Evolutionary conservation across 2,329 filamentous ascomycete species (phyloP), one percentile per base, ranked within the genome.

Genomic region (Pestalotiopsis sp.): DNA sequence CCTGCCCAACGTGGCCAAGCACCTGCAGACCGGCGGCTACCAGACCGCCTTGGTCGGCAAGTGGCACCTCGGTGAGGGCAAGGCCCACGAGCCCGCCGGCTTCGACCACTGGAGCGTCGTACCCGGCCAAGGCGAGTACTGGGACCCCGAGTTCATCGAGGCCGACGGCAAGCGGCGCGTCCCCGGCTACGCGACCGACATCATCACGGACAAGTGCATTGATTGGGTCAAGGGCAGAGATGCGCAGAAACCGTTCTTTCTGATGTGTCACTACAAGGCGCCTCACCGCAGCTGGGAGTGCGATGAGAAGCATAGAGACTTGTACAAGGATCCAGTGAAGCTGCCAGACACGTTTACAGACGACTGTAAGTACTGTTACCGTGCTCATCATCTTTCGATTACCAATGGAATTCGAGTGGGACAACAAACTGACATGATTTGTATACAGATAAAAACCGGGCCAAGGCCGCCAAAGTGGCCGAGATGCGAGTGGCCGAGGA

Each of bases 191-290:
- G 84, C 79, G 0, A 86, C 84, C 0, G 84, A 86, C 48, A 81
- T 86, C 68, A 86, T 86, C 69, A 85, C 83, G 0, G 80, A 86
- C 67, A 86, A 85, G 73, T 81, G 77, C 26, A 69, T 86, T 3
- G 72, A 80, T 26, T 85, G 78, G 71, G 80, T 85, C 17, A 52
- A 52, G 17, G 44, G 3, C 7, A 52, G 75, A 14, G 75, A 79
- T 26, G 75, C 77, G 7, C 75, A 77, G 56, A 77, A 77, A 66
- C 84, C 84, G 0, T 87, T 87, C 74, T 87, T 86, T 71, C 70
- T 85, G 57, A 87, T 87, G 85, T 86, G 84, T 71, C 85, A 87
- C 70, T 85, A 87, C 72, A 87, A 87, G 70, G 85, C 85, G 0
- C 85, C 85, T 0, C 85, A 87, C 70, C 78, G 84, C 3, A 81